A percentile compares a stretch with the other conserved stretches of the same genome.
Conservation (phyloP, 2,329 filamentous ascomycete species). For the Aspergillus pseudoterreus region DNA sequence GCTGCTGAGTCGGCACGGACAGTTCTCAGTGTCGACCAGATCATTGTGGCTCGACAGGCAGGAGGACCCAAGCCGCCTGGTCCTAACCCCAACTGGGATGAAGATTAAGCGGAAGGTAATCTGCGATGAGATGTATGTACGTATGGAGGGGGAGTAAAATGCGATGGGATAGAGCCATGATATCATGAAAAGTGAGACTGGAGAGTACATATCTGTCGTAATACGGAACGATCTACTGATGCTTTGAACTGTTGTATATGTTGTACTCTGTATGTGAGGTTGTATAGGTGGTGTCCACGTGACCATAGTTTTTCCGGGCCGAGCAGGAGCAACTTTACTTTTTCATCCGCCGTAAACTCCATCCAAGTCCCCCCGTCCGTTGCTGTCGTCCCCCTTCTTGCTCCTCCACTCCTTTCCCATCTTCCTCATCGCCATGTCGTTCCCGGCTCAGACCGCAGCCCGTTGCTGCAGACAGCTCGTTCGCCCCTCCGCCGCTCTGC, state of each 20-base stretch:
- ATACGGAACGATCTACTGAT: conserved; percentile 18
- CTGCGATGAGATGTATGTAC: conserved; percentile 8
- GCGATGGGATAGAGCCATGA: conserved; percentile 29
- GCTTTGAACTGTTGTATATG: conserved; percentile 11
- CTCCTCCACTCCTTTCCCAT: conserved; percentile 5
- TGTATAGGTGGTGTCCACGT: background rate
- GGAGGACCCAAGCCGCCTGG: conserved; percentile 95
- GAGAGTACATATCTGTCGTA: conserved; percentile 2
- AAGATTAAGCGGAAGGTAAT: conserved; percentile 47
- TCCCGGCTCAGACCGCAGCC: conserved; percentile 38
- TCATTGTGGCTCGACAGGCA: conserved; percentile 95
- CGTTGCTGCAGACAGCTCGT: conserved; percentile 42
- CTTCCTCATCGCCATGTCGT: conserved; percentile 32
- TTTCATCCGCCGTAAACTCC: conserved; percentile 5
- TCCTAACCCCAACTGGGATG: conserved; percentile 78
- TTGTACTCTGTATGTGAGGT: background rate
- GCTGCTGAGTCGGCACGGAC: conserved; percentile 93
- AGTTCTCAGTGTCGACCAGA: conserved; percentile 94
- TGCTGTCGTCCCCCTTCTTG: background rate
- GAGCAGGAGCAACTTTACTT: background rate
- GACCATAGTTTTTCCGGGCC: background rate
- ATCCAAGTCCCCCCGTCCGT: background rate
- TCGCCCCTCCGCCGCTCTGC: conserved; percentile 39
- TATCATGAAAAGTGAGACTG: conserved; percentile 25
- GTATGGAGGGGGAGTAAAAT: conserved; percentile 9